phyloP scores from a whole-genome alignment of 108 stramenopile species.

The Cyclotella kingstonii region DNA sequence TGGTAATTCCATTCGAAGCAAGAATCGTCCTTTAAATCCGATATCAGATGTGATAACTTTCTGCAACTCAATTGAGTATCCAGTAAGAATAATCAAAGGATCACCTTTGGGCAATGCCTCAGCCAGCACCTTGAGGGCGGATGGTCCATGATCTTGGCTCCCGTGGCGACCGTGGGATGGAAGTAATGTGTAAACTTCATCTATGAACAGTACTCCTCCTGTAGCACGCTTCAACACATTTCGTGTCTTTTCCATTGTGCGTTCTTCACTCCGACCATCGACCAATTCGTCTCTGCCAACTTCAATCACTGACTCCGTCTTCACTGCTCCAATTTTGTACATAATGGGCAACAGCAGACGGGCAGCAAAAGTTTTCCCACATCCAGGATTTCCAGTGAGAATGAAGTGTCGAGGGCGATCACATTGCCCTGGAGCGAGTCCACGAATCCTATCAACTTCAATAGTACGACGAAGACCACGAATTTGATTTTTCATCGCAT shows the following conservation, averaged over 20 bases:
- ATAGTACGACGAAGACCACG: conserved; percentile 67
- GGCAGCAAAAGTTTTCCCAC: conserved; percentile 87
- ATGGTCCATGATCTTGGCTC: conserved; percentile 80
- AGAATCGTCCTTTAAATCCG: conserved; percentile 78
- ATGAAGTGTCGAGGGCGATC: conserved; percentile 65
- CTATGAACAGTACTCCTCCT: conserved; percentile 78
- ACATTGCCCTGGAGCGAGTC: conserved; percentile 32
- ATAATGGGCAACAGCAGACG: conserved; percentile 66
- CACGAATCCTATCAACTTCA: conserved; percentile 56
- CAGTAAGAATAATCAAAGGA: conserved; percentile 77
- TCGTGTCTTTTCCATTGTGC: conserved; percentile 71
- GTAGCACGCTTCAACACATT: conserved; percentile 64
- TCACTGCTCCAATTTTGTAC: conserved; percentile 75
- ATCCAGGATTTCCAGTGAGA: conserved; percentile 90
- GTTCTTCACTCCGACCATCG: conserved; percentile 75
- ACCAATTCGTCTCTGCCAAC: conserved; percentile 72
- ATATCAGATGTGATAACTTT: conserved; percentile 74
- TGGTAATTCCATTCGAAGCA: conserved; percentile 75
- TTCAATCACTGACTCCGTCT: conserved; percentile 55
- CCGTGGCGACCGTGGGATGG: conserved; percentile 77
- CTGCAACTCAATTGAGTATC: conserved; percentile 70
- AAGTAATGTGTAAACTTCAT: conserved; percentile 81
- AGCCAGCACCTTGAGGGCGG: conserved; percentile 75
- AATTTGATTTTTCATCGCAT: conserved; percentile 47
- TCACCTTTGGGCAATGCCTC: conserved; percentile 56